Conservation (phyloP, 352 stramenopile species). For the Phytophthora idaei region DNA sequence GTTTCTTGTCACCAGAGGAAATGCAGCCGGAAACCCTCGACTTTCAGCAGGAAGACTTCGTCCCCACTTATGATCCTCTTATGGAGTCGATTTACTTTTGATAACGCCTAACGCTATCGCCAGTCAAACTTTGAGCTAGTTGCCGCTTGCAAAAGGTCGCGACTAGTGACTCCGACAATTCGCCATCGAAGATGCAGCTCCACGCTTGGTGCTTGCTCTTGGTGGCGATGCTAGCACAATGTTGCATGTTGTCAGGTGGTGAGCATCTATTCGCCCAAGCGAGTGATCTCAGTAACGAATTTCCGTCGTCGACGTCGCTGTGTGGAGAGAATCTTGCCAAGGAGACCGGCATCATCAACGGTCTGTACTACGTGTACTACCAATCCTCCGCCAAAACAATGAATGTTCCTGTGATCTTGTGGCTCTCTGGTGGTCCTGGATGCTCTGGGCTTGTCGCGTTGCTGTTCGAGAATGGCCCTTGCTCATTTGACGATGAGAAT, state of each 20-base stretch:
- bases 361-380: slow-evolving; percentile 81
- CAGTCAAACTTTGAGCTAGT: slow-evolving; percentile 14
- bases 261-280: slow-evolving; percentile 30
- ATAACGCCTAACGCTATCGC: background rate
- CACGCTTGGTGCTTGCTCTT: slow-evolving; percentile 22
- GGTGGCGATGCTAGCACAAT: slow-evolving; percentile 7
- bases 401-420: slow-evolving; percentile 91
- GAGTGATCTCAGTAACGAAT: slow-evolving; percentile 30
- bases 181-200: slow-evolving; percentile 17
- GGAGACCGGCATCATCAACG: slow-evolving; percentile 66
- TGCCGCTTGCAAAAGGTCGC: slow-evolving; percentile 11
- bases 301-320: slow-evolving; percentile 41
- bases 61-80: slow-evolving; percentile 18
- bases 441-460: slow-evolving; percentile 94
- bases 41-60: slow-evolving; percentile 11
- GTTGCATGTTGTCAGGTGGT: slow-evolving; percentile 5
- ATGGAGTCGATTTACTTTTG: slow-evolving; percentile 53
- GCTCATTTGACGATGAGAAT: slow-evolving; percentile 77
- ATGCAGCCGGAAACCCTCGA: background rate
- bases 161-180: slow-evolving; percentile 9
- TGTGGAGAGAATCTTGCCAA: slow-evolving; percentile 68
- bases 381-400: slow-evolving; percentile 38
- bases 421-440: slow-evolving; percentile 96
- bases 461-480: slow-evolving; percentile 97
- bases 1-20: background rate